Evolutionary conservation across 257 asterid genomes (phyloP).

Genomic region (Nicotiana sylvestris): DNA sequence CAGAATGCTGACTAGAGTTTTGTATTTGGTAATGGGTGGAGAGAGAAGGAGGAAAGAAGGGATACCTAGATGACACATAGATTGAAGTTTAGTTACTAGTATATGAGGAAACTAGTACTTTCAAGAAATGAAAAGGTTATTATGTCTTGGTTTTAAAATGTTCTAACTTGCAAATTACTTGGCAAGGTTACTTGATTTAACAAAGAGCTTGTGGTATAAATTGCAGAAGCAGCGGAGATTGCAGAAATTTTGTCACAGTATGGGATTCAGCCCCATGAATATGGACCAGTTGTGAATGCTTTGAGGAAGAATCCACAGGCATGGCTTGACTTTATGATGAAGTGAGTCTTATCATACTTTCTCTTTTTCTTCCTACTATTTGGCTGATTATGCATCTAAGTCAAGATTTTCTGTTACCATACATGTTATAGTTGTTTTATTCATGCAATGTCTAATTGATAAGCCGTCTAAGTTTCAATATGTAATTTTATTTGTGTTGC

Average conservation of each 20-base stretch:
- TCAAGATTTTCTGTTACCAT: neutral
- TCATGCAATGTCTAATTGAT: neutral
- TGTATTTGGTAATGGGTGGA: neutral
- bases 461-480: neutral
- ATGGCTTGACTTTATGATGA: conserved; percentile 99
- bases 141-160: neutral
- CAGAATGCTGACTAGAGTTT: neutral
- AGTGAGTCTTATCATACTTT: conserved; percentile 35
- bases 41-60: neutral
- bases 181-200: neutral
- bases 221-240: conserved; percentile 95
- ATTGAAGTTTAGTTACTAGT: neutral
- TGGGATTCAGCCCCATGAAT: conserved; percentile 76
- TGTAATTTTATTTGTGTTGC: neutral
- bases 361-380: neutral
- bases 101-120: neutral
- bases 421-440: neutral
- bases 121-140: neutral
- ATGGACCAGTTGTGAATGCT: conserved; percentile 76
- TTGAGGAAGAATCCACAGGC: conserved; percentile 88
- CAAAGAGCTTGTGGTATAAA: neutral
- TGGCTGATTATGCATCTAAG: neutral
- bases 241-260: conserved; percentile 85
- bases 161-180: neutral
- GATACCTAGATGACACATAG: neutral